Conservation (phyloP, 495 filamentous ascomycete genomes). For the Evansstolkia leycettana region DNA sequence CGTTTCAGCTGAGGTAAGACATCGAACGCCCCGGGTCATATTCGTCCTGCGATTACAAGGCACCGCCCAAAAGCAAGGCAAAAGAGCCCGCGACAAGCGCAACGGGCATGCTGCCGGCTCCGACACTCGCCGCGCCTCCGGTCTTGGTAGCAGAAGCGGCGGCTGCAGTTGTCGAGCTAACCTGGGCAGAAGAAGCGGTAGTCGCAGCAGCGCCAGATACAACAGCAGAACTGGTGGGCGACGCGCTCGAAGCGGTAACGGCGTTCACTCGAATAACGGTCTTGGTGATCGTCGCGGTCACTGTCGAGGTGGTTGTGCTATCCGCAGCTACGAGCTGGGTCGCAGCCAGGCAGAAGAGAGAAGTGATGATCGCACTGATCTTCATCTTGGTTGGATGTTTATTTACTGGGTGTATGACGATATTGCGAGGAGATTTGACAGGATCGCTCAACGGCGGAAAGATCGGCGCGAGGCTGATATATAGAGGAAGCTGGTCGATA, state of each 20-base stretch:
- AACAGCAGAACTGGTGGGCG: slow-evolving; percentile 7
- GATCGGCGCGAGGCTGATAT: too few species aligned
- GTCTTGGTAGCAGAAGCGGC: slow-evolving; percentile 11
- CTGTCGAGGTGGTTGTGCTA: slow-evolving; percentile 14
- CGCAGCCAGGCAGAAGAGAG: slow-evolving; percentile 24
- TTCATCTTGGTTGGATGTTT: slow-evolving; percentile 19
- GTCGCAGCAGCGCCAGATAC: slow-evolving; percentile 3
- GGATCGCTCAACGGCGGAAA: too few species aligned
- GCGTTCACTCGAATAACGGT: slow-evolving; percentile 20
- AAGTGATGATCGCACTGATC: slow-evolving; percentile 19
- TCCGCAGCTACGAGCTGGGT: slow-evolving; percentile 17
- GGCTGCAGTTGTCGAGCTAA: not conserved
- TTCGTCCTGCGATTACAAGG: slow-evolving; percentile 13
- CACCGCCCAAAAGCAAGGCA: slow-evolving; percentile 24
- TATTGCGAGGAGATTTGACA: too few species aligned
- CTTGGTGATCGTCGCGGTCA: slow-evolving; percentile 22
- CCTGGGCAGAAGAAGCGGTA: not conserved
- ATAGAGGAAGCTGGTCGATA: too few species aligned
- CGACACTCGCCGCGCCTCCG: slow-evolving; percentile 11
- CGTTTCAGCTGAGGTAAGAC: too few species aligned
- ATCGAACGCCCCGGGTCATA: too few species aligned
- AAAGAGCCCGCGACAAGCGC: slow-evolving; percentile 27
- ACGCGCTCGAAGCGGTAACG: slow-evolving; percentile 14
- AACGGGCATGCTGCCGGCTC: slow-evolving; percentile 19
- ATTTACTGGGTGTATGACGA: not conserved